Evolutionary conservation across 768 basidiomycete species (phyloP).

Genomic region (Termitomyces sp.): DNA sequence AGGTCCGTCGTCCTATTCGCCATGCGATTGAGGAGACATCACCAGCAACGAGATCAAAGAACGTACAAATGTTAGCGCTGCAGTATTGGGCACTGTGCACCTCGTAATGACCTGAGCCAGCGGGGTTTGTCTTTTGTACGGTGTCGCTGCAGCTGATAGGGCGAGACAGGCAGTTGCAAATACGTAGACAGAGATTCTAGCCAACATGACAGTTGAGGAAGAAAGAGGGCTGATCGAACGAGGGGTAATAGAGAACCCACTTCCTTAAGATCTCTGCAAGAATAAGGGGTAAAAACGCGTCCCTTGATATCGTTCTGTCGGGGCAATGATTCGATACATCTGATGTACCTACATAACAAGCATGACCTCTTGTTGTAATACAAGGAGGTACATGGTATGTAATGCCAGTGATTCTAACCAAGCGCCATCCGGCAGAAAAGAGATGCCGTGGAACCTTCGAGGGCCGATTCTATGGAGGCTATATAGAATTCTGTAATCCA

Average conservation of each 20-base stretch:
- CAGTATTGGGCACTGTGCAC: slow-evolving; percentile 19
- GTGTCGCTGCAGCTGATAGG: slow-evolving; percentile 10
- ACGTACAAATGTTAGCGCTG: slow-evolving; percentile 21
- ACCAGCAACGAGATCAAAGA: not conserved
- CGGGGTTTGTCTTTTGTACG: slow-evolving; percentile 7
- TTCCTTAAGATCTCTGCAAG: slow-evolving; percentile 1
- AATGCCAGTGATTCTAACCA: not conserved
- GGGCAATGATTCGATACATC: not conserved
- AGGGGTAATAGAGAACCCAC: not conserved
- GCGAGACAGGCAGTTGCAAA: slow-evolving; percentile 8
- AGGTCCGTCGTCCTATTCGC: slow-evolving; percentile 15
- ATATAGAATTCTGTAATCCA: too few relatives aligned
- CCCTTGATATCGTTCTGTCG: slow-evolving; percentile 6
- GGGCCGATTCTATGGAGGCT: too few relatives aligned
- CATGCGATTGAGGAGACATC: not conserved
- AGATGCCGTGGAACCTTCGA: too few relatives aligned
- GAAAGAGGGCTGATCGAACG: not conserved
- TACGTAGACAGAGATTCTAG: slow-evolving; percentile 3
- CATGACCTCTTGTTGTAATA: not conserved
- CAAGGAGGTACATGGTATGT: not conserved
- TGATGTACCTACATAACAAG: not conserved
- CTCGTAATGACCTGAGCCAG: slow-evolving; percentile 17
- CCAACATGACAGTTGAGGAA: slow-evolving; percentile 7
- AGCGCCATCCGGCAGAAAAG: not conserved
- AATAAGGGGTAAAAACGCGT: not conserved